These are phyloP conservation scores for Alternaria atra DNA, from an alignment of 2,329 filamentous ascomycete species.

Conservation along the genomic window DNA sequence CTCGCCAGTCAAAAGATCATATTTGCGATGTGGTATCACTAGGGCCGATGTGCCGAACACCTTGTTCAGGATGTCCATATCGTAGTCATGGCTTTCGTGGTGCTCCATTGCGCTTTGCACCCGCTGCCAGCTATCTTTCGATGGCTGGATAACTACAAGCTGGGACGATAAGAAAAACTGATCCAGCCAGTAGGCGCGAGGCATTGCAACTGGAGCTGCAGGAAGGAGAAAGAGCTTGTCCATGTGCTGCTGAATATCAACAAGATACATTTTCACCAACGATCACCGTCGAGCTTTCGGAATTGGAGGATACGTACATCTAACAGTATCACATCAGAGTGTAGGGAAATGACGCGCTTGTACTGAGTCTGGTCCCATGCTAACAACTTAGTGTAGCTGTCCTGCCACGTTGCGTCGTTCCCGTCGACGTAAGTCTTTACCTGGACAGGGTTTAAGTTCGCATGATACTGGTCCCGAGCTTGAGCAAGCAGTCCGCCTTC, in stretches of 20 bases:
- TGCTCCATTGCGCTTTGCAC: constrained; percentile 29
- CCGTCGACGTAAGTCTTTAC: background rate
- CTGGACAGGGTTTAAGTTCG: background rate
- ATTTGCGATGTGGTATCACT: background rate
- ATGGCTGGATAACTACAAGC: constrained; percentile 68
- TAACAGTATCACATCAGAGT: background rate
- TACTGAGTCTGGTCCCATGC: background rate
- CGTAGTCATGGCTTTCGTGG: constrained; percentile 14
- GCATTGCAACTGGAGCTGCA: constrained; percentile 67
- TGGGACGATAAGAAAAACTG: constrained; percentile 61
- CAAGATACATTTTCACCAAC: background rate
- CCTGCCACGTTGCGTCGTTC: background rate
- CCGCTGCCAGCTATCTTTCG: constrained; percentile 56
- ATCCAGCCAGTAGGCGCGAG: constrained; percentile 74
- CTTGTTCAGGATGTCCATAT: background rate
- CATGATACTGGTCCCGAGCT: background rate
- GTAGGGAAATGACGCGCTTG: background rate
- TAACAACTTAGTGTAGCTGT: background rate
- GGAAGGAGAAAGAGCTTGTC: constrained; percentile 75
- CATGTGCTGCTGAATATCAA: constrained; percentile 57
- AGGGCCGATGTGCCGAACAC: background rate
- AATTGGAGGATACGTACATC: background rate
- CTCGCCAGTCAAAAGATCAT: background rate
- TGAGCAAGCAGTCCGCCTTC: background rate
- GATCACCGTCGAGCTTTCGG: background rate